A percentile compares a stretch with the other conserved stretches of the same genome.
Conservation (phyloP, 176 grass and related monocot species). For the Neostapfia colusana region DNA sequence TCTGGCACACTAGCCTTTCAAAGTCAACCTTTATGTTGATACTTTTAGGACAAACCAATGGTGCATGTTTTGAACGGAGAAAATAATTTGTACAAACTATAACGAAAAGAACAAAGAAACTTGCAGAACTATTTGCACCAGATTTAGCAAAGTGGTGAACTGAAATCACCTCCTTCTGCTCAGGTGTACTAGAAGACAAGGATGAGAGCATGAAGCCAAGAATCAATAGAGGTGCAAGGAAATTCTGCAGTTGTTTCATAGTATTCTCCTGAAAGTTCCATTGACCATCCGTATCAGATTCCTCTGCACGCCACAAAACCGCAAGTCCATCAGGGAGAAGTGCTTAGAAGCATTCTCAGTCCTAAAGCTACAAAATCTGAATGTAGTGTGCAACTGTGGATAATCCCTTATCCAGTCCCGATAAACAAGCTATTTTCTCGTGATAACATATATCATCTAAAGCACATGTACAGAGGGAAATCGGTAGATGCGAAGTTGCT, state of each 20-base stretch:
- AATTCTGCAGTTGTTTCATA: slow-evolving; percentile 60
- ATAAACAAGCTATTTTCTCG: not conserved
- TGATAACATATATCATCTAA: not conserved
- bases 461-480: not conserved
- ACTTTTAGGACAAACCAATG: not conserved
- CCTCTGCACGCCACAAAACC: slow-evolving; percentile 42
- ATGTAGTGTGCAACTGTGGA: not conserved
- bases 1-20: not conserved
- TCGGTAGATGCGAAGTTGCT: not conserved
- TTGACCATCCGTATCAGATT: slow-evolving; percentile 58
- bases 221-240: slow-evolving; percentile 57
- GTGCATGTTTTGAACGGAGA: slow-evolving; percentile 9
- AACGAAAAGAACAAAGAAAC: not conserved
- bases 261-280: slow-evolving; percentile 65
- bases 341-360: not conserved
- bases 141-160: slow-evolving; percentile 10
- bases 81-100: not conserved
- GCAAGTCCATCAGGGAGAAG: not conserved
- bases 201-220: slow-evolving; percentile 58
- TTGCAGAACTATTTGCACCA: not conserved
- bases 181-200: slow-evolving; percentile 48
- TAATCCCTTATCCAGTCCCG: not conserved
- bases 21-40: not conserved
- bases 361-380: not conserved
- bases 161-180: slow-evolving; percentile 78